Conservation (phyloP, 2,329 filamentous ascomycete genomes). For the Exophiala mesophila region DNA sequence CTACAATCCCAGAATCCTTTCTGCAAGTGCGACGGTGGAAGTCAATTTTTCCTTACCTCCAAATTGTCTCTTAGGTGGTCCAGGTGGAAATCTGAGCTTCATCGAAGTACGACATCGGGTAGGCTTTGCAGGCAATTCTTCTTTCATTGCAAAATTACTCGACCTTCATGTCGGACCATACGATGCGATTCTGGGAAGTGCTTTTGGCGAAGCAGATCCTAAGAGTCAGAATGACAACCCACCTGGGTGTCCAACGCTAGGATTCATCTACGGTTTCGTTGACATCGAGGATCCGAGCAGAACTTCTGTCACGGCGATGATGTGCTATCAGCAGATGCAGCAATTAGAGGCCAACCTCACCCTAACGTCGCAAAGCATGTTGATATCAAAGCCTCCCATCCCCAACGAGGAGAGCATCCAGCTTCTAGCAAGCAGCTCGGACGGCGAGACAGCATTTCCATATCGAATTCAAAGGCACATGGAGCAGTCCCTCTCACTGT, state of each 20-base stretch:
- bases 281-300: conserved; percentile 2
- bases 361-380: conserved; percentile 3
- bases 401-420: conserved; percentile 9
- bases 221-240: conserved; percentile 15
- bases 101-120: conserved; percentile 9
- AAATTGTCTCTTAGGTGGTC: conserved; percentile 13
- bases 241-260: conserved; percentile 23
- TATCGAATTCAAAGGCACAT: conserved; percentile 17
- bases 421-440: conserved; percentile 5
- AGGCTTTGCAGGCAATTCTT: conserved; percentile 2
- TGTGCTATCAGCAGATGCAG: conserved; percentile 22
- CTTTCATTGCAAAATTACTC: conserved; percentile 17
- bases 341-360: conserved; percentile 5
- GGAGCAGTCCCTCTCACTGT: conserved; percentile 14
- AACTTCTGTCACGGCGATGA: conserved; percentile 5
- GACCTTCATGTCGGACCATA: conserved; percentile 23
- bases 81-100: conserved; percentile 9
- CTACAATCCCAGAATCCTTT: conserved; percentile 5
- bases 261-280: conserved; percentile 19
- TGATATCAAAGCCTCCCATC: conserved; percentile 2
- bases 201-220: conserved; percentile 9
- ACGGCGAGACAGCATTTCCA: conserved; percentile 12
- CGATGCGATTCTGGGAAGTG: conserved; percentile 6
- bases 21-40: conserved; percentile 5
- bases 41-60: conserved; percentile 9